phyloP scores from a whole-genome alignment of 1,284 basidiomycete genomes.

The Apiotrichum montevideense region DNA sequence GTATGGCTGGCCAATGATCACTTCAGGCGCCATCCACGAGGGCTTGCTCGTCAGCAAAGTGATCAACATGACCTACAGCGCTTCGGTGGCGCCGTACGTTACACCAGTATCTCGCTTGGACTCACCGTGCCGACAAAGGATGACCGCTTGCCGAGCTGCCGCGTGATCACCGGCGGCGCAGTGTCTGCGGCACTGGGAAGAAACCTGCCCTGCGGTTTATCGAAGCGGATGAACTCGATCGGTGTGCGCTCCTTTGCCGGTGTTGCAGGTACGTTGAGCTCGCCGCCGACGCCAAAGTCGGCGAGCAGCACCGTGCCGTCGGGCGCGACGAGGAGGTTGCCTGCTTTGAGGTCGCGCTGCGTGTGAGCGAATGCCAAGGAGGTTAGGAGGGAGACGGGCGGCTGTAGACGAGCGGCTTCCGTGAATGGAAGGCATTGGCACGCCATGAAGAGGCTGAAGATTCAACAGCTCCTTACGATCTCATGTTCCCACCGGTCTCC shows the following conservation, averaged over 20 bases:
- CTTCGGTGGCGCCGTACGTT: no score
- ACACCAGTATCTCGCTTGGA: not conserved
- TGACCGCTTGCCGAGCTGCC: conserved; percentile 61
- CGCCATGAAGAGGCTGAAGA: not conserved
- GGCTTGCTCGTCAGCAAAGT: conserved; percentile 49
- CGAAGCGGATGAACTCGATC: conserved; percentile 27
- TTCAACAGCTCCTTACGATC: no score
- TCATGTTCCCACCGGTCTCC: no score
- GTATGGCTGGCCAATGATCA: conserved; percentile 76
- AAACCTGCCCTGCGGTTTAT: conserved; percentile 8
- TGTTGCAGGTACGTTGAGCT: conserved; percentile 24
- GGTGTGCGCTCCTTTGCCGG: conserved; percentile 13
- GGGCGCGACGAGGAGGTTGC: conserved; percentile 82
- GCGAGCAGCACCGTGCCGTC: conserved; percentile 74
- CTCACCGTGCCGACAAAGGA: conserved; percentile 78
- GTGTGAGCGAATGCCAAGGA: no score
- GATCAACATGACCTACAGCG: no score
- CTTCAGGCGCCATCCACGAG: conserved; percentile 98
- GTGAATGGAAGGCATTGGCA: not conserved
- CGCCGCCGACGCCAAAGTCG: conserved; percentile 75
- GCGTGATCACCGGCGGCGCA: conserved; percentile 10
- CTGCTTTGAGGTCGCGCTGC: conserved; percentile 54
- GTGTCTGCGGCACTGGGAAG: conserved; percentile 4
- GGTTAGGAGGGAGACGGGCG: no score
- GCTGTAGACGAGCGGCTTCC: no score